Percentiles rank a stretch among this genome's conserved stretches.
Conservation (phyloP, 2,329 filamentous ascomycete species). For the Fusarium cyanostomum region DNA sequence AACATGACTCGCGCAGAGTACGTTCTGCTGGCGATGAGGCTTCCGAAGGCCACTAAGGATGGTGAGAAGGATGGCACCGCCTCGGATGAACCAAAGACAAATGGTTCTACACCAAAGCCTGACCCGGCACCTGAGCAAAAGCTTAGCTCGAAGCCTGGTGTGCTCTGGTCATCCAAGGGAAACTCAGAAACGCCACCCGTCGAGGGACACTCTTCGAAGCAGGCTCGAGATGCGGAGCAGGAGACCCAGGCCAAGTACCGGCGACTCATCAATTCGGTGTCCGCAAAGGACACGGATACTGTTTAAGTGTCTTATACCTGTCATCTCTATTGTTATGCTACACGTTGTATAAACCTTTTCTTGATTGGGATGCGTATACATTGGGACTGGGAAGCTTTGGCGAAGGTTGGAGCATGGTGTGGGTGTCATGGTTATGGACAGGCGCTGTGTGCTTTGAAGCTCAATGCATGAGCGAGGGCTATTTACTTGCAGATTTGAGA, state of each 20-base stretch:
- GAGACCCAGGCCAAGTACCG: slow-evolving; percentile 49
- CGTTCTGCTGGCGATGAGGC: slow-evolving; percentile 71
- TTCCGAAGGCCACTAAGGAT: slow-evolving; percentile 57
- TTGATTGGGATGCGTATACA: slow-evolving; percentile 24
- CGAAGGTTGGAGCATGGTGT: slow-evolving; percentile 38
- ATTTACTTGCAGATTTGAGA: not conserved
- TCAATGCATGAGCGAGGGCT: not conserved
- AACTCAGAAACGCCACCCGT: slow-evolving; percentile 33
- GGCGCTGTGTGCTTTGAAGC: slow-evolving; percentile 24
- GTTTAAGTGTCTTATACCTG: slow-evolving; percentile 16
- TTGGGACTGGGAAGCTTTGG: slow-evolving; percentile 23
- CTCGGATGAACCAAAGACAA: slow-evolving; percentile 46
- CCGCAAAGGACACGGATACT: slow-evolving; percentile 46
- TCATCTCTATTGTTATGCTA: not conserved
- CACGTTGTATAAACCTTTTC: slow-evolving; percentile 25
- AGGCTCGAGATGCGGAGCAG: slow-evolving; percentile 48
- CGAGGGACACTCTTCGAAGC: slow-evolving; percentile 35
- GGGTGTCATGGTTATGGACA: slow-evolving; percentile 18
- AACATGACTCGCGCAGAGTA: slow-evolving; percentile 75
- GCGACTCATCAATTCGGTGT: slow-evolving; percentile 51
- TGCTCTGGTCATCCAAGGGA: slow-evolving; percentile 50
- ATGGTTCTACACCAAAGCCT: slow-evolving; percentile 44
- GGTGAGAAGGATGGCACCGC: slow-evolving; percentile 44
- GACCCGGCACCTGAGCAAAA: slow-evolving; percentile 42
- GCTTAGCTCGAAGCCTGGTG: slow-evolving; percentile 41